Conservation (phyloP, 2,329 filamentous ascomycete species). For the Talaromyces piceae region DNA sequence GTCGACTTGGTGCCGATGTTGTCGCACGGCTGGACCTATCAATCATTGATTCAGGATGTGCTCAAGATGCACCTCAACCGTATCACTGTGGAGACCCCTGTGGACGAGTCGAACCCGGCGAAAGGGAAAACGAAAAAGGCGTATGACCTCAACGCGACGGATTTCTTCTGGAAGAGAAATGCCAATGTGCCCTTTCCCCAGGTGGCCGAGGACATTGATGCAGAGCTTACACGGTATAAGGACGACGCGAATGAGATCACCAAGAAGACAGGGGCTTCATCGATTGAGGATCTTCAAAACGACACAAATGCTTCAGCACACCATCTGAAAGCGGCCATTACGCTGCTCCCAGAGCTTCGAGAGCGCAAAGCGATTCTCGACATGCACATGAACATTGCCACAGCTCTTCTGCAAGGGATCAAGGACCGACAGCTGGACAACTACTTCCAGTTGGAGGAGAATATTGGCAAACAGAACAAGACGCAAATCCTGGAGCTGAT, state of each 20-base stretch:
- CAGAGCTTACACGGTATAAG: conserved; percentile 88
- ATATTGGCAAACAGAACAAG: conserved; percentile 84
- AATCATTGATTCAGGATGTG: conserved; percentile 75
- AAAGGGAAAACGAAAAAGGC: conserved; percentile 76
- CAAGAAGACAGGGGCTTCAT: conserved; percentile 86
- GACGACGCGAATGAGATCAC: conserved; percentile 92
- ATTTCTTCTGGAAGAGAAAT: conserved; percentile 97
- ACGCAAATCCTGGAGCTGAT: conserved; percentile 81
- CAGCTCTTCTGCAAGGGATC: conserved; percentile 70
- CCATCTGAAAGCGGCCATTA: conserved; percentile 93
- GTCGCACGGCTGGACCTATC: conserved; percentile 91
- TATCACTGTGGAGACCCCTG: conserved; percentile 80
- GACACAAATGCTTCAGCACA: conserved; percentile 84
- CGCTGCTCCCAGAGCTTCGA: conserved; percentile 78
- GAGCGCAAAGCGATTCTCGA: conserved; percentile 90
- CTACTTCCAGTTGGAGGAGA: conserved; percentile 92
- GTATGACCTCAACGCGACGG: conserved; percentile 81
- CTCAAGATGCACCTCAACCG: conserved; percentile 79
- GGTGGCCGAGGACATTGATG: conserved; percentile 92
- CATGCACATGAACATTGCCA: conserved; percentile 98
- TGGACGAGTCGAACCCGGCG: conserved; percentile 66
- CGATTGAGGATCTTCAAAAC: conserved; percentile 85
- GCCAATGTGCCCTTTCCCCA: conserved; percentile 86
- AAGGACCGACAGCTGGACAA: conserved; percentile 93
- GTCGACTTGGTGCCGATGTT: conserved; percentile 96